Evolutionary conservation across 495 filamentous ascomycete species (phyloP), one percentile per base, ranked within the genome.

Genomic region (Parachaetomium inaequale): DNA sequence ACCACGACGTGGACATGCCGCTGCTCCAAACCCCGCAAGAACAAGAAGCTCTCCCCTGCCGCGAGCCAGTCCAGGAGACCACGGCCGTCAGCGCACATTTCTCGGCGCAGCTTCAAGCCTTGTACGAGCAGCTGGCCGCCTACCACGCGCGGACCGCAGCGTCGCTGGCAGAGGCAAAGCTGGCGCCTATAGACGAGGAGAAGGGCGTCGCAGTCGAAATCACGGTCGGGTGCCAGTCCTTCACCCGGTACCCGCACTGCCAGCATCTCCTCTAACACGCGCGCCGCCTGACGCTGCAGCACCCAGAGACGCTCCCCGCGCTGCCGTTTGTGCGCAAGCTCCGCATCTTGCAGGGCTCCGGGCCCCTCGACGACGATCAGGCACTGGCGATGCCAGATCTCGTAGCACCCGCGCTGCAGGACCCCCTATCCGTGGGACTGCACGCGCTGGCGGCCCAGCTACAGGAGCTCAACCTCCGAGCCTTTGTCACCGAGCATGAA

Each of bases 341-440:
- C 3, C 46, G 46, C 23, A 49, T 49, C 46, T 11, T 49, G 12
- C 46, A 49, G 46, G 21, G 25, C 25, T 3, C 7, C 46, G 46
- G 10, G 1, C 23, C 36, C 43, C 55, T 4, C n/a, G 49, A 17
- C 55, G 55, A 8, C 55, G 54, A 66, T 52, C 69, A 71, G 52
- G 53, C 62, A 12, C 58, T 62, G 49, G 31, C 62, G 43, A 62
- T 65, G 67, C 64, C 67, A 36, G 54, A 69, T 40, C 67, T 72
- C n/a, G 36, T 72, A 25, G 36, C 51, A 29, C 57, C 65, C 12
- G 63, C 52, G 15, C 54, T 57, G 10, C 56, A 60, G 29, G 69
- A 72, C 51, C 69, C 67, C 19, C 55, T 70, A 19, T 70, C 69
- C 7, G 58, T 70, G 56, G 69, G 65, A 31, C 55, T 69, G 65